These are phyloP conservation scores for Monosporascus sp. DNA, from an alignment of 2,329 filamentous ascomycete genomes.

Conservation along the genomic window DNA sequence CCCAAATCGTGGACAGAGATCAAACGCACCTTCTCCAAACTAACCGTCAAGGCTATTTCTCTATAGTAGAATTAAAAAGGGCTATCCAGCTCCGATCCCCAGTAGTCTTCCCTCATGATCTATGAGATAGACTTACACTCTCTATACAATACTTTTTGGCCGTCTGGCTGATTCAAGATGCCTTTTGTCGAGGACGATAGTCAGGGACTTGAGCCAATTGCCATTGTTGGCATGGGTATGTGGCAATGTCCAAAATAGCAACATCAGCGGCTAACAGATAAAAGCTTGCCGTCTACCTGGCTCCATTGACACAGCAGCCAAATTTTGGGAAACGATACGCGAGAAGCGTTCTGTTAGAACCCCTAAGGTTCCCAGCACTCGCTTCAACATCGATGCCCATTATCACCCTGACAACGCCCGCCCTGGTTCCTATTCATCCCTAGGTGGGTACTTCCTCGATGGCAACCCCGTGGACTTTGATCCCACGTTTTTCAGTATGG, in stretches of 20 bases:
- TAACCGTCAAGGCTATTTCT: too few relatives aligned
- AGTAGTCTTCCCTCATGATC: too few relatives aligned
- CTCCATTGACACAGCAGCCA: constrained; percentile 13
- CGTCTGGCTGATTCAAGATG: too few relatives aligned
- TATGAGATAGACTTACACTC: too few relatives aligned
- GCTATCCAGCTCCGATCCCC: too few relatives aligned
- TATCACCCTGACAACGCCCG: constrained; percentile 16
- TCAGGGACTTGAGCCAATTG: constrained; percentile 16
- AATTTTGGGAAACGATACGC: constrained; percentile 16
- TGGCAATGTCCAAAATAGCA: background rate
- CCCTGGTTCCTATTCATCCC: constrained; percentile 15
- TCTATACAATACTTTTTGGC: too few relatives aligned
- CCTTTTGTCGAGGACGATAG: background rate
- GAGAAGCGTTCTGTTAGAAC: constrained; percentile 15
- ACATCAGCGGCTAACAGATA: too few relatives aligned
- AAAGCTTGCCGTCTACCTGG: constrained; percentile 14
- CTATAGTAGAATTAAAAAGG: too few relatives aligned
- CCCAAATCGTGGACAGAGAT: too few relatives aligned
- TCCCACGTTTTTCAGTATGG: constrained; percentile 34
- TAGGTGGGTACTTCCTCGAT: constrained; percentile 21
- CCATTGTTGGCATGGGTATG: constrained; percentile 22
- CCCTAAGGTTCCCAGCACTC: constrained; percentile 13
- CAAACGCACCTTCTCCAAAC: too few relatives aligned
- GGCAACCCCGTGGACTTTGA: constrained; percentile 17
- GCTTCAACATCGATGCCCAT: constrained; percentile 20